Evolutionary conservation across 2,329 filamentous ascomycete genomes (phyloP).

Genomic region (Davidsoniella virescens): DNA sequence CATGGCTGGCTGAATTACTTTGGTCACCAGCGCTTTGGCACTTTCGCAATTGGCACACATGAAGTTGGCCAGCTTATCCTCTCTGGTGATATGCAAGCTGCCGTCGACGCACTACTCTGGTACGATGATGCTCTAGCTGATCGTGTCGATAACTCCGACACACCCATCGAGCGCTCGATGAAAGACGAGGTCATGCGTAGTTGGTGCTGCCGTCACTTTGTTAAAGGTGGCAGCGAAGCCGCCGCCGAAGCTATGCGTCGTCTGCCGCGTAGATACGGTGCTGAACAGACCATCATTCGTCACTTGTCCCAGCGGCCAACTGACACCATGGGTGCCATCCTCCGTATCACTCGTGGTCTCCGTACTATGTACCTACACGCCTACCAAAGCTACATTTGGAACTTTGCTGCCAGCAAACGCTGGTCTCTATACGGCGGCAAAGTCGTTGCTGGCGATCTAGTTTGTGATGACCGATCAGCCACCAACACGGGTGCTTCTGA

Average conservation of each 20-base stretch:
- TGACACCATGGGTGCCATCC: constrained; percentile 70
- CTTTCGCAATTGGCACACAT: constrained; percentile 73
- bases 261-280: constrained; percentile 67
- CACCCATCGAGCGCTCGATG: constrained; percentile 34
- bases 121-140: constrained; percentile 49
- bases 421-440: constrained; percentile 58
- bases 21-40: constrained; percentile 91
- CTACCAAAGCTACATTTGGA: constrained; percentile 93
- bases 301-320: constrained; percentile 47
- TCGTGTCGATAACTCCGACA: constrained; percentile 23
- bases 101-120: constrained; percentile 59
- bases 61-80: constrained; percentile 72
- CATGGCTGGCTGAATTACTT: constrained; percentile 96
- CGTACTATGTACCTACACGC: constrained; percentile 93
- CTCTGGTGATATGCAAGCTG: constrained; percentile 62
- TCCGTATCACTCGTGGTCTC: constrained; percentile 64
- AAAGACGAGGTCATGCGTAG: constrained; percentile 68
- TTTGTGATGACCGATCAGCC: constrained; percentile 34
- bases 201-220: constrained; percentile 59
- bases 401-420: constrained; percentile 63
- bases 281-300: constrained; percentile 63
- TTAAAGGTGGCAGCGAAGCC: constrained; percentile 35
- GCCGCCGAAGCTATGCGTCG: constrained; percentile 43
- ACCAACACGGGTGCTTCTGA: constrained; percentile 20
- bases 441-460: constrained; percentile 73